Evolutionary conservation across 306 rosid species (phyloP).

Genomic region (Geum urbanum): DNA sequence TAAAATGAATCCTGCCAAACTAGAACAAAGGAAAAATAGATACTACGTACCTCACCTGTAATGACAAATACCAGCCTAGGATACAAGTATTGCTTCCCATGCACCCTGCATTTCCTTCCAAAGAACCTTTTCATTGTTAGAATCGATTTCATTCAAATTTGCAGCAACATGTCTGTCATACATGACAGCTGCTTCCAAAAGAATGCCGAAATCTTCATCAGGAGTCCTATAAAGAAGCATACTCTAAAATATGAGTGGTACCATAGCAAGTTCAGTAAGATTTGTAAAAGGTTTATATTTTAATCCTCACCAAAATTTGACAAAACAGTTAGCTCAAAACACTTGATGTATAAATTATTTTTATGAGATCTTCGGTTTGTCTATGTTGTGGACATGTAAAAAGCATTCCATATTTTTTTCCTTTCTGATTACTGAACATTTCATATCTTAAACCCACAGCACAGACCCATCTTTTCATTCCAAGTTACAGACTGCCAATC

Average conservation of each 20-base stretch:
- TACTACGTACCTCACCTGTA: conserved; percentile 48
- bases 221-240: conserved; percentile 58
- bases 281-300: no score
- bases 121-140: conserved; percentile 58
- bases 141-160: conserved; percentile 75
- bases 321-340: no score
- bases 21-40: background rate
- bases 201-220: conserved; percentile 90
- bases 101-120: conserved; percentile 69
- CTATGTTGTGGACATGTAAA: no score
- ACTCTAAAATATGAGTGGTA: background rate
- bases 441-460: background rate
- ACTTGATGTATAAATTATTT: no score
- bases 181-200: conserved; percentile 96
- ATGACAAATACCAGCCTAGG: conserved; percentile 87
- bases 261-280: background rate
- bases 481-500: background rate
- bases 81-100: conserved; percentile 61
- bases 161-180: conserved; percentile 97
- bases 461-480: background rate
- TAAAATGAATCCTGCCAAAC: conserved; percentile 3
- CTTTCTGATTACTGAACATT: no score
- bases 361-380: no score
- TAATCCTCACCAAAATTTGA: no score
- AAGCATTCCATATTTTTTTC: no score